phyloP scores from a whole-genome alignment of 257 asterid genomes.

The Ajuga chamaepitys region DNA sequence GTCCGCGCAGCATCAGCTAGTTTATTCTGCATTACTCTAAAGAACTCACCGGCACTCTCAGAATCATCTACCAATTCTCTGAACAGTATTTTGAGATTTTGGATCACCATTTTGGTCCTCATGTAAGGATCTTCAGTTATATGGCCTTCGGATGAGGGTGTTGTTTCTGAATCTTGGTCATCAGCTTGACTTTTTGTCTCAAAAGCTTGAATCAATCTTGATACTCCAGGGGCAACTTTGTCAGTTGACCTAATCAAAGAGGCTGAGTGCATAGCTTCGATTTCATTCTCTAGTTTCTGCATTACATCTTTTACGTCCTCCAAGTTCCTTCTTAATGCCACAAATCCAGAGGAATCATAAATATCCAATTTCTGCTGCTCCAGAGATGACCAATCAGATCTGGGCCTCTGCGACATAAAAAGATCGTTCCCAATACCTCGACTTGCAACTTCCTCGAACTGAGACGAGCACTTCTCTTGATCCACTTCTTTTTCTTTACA shows the following conservation, averaged over 20 bases:
- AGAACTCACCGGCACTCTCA: constrained; percentile 39
- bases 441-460: constrained; percentile 28
- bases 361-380: constrained; percentile 25
- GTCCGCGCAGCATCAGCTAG: constrained; percentile 32
- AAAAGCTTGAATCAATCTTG: constrained; percentile 81
- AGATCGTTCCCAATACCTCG: constrained; percentile 23
- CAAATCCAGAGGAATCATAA: constrained; percentile 32
- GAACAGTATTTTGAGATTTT: constrained; percentile 38
- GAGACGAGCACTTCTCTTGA: constrained; percentile 21
- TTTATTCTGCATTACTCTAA: constrained; percentile 38
- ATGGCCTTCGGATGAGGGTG: constrained; percentile 30
- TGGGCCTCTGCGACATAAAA: constrained; percentile 16
- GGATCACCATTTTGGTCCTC: constrained; percentile 33
- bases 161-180: constrained; percentile 43
- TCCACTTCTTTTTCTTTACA: constrained; percentile 31
- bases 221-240: constrained; percentile 58
- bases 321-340: constrained; percentile 43
- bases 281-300: constrained; percentile 63
- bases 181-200: constrained; percentile 53
- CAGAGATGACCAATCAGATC: constrained; percentile 20
- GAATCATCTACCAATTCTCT: constrained; percentile 41
- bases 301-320: constrained; percentile 45
- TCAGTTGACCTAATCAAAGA: constrained; percentile 43
- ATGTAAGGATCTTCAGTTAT: constrained; percentile 35
- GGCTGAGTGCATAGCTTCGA: constrained; percentile 48